Evolutionary conservation across 2,329 filamentous ascomycete species (phyloP).

Genomic region (Colletotrichum sp.): DNA sequence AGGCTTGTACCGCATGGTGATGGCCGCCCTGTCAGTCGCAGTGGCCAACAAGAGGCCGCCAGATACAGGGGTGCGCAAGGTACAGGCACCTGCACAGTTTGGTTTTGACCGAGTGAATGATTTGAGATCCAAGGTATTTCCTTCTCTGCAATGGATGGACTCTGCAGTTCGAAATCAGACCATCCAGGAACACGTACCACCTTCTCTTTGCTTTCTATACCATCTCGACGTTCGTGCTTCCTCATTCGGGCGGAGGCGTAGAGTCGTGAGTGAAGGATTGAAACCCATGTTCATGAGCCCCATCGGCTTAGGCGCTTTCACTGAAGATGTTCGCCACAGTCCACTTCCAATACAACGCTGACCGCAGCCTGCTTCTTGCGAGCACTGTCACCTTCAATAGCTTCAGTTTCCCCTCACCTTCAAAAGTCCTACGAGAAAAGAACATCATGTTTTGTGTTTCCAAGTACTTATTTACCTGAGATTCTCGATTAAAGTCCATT

Average conservation of each 20-base stretch:
- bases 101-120: background rate
- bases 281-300: background rate
- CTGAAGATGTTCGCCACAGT: background rate
- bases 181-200: background rate
- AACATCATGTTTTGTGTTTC: background rate
- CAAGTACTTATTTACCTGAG: fast-evolving
- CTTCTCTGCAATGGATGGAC: background rate
- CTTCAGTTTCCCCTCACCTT: background rate
- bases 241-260: background rate
- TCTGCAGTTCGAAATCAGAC: too few relatives aligned
- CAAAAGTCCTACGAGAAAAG: background rate
- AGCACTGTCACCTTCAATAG: background rate
- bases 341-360: background rate
- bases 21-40: background rate
- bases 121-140: background rate
- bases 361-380: background rate
- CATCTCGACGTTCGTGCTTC: background rate
- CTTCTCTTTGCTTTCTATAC: background rate
- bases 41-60: background rate
- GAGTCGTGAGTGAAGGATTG: background rate
- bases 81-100: background rate
- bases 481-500: fast-evolving
- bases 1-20: background rate
- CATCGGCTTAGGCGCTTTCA: background rate
- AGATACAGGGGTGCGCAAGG: background rate